Evolutionary conservation across 2,329 filamentous ascomycete species (phyloP).

Genomic region (Bipolaris oryzae): DNA sequence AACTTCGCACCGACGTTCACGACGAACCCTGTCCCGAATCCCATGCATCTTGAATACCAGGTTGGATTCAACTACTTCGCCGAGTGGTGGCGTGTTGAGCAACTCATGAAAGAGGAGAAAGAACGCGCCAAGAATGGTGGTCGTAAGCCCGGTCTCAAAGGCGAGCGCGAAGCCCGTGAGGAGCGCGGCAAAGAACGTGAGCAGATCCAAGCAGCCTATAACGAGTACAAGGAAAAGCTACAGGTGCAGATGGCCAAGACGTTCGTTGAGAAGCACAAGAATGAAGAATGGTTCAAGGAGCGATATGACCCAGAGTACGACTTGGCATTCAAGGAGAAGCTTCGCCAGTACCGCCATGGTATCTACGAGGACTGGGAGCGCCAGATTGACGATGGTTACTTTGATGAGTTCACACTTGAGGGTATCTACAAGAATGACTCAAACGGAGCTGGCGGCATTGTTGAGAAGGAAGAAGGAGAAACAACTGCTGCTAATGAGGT

Average conservation of each 20-base stretch:
- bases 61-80: slow-evolving; percentile 86
- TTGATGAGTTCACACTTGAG: slow-evolving; percentile 94
- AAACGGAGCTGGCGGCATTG: slow-evolving; percentile 80
- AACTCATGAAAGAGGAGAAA: slow-evolving; percentile 81
- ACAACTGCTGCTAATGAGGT: slow-evolving; percentile 90
- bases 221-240: slow-evolving; percentile 68
- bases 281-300: slow-evolving; percentile 97
- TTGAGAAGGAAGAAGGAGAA: slow-evolving; percentile 96
- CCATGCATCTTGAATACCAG: slow-evolving; percentile 74
- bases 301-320: slow-evolving; percentile 86
- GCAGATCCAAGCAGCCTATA: slow-evolving; percentile 74
- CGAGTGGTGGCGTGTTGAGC: slow-evolving; percentile 84
- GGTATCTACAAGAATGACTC: slow-evolving; percentile 92
- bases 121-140: slow-evolving; percentile 73
- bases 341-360: slow-evolving; percentile 79
- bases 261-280: slow-evolving; percentile 91
- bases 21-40: slow-evolving; percentile 73
- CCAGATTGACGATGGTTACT: slow-evolving; percentile 81
- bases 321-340: slow-evolving; percentile 72
- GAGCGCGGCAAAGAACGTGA: slow-evolving; percentile 80
- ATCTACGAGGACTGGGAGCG: slow-evolving; percentile 87
- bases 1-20: slow-evolving; percentile 57
- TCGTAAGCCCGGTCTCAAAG: slow-evolving; percentile 67
- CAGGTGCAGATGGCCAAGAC: slow-evolving; percentile 78
- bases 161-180: slow-evolving; percentile 69